Evolutionary conservation across 352 stramenopile species (phyloP), one percentile per base, ranked within the genome.

Genomic region (Pythium aquatile): DNA sequence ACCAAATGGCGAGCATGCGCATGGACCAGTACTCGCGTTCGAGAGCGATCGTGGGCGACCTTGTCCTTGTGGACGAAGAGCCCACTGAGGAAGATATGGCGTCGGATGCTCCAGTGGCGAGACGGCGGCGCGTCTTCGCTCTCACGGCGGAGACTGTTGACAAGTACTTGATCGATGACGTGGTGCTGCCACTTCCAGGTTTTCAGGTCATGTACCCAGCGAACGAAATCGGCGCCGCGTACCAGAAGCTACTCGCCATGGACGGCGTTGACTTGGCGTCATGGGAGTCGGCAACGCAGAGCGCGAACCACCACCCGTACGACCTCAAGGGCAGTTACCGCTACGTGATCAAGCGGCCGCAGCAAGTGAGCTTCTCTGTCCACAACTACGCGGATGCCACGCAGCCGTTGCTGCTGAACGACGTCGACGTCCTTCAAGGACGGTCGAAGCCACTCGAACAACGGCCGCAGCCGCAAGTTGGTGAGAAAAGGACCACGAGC

Each of bases 101-200:
- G 24, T 16, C 47, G 5, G 47, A 54, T 16, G 47, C 47, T 1
- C 28, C 47, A 10, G 64, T 61, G 54, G 26, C 74, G 49, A 47
- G 48, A 17, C 56, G 68, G 33, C 58, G 44, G 17, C 58, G 74
- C 32, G 72, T 93, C 17, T 55, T 87, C 33, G 63, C 88, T 10
- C 64, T 98, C 4, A 97, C 88, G 0, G 78, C 91, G 65, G 81
- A 90, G 28, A 96, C 97, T 47, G 70, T 98, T 32, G 66, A 75
- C 32, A 58, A 88, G 37, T 98, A 97, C 73, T 79, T 69, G 20
- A 92, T 99, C 30, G 76, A 90, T 5, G 96, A 99, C 68, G 87
- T 99, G 35, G 91, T 99, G 52, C 68, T 99, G 40, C 96, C 97
- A 16, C 75, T 99, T 29, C 91, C 96, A 8, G 97, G 97, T 11